These are phyloP conservation scores for Amanita muscaria DNA, from an alignment of 768 basidiomycete genomes.

Conservation along the genomic window DNA sequence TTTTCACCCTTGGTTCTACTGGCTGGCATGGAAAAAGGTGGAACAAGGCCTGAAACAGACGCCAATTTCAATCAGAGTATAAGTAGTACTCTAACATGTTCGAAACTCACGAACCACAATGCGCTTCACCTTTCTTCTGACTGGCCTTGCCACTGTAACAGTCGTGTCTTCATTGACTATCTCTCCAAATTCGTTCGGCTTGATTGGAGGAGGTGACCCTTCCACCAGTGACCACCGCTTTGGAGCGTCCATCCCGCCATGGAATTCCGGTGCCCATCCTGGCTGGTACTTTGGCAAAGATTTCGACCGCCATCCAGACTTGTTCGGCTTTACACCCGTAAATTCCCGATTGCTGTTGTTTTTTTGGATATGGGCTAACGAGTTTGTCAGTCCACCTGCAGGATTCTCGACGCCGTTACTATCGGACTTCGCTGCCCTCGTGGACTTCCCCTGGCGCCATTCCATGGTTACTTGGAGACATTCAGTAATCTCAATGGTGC, in stretches of 20 bases:
- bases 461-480: conserved; percentile 16
- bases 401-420: conserved; percentile 26
- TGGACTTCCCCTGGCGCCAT: not conserved
- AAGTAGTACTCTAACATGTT: too few relatives aligned
- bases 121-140: not conserved
- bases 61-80: too few relatives aligned
- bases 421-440: conserved; percentile 29
- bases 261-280: conserved; percentile 19
- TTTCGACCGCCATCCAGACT: conserved; percentile 15
- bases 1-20: too few relatives aligned
- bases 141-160: not conserved
- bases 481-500: conserved; percentile 25
- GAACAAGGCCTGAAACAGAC: too few relatives aligned
- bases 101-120: not conserved
- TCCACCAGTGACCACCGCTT: conserved; percentile 15
- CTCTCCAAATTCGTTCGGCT: not conserved
- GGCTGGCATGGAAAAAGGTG: too few relatives aligned
- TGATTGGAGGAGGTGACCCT: too few relatives aligned
- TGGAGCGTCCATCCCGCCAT: conserved; percentile 27
- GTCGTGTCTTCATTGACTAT: not conserved
- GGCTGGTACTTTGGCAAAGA: conserved; percentile 32
- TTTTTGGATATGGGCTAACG: not conserved
- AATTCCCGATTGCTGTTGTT: not conserved
- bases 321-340: conserved; percentile 15
- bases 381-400: conserved; percentile 29